These are phyloP conservation scores for Pseudognaphalium luteoalbum DNA, from an alignment of 129 eudicot species.

Conservation along the genomic window DNA sequence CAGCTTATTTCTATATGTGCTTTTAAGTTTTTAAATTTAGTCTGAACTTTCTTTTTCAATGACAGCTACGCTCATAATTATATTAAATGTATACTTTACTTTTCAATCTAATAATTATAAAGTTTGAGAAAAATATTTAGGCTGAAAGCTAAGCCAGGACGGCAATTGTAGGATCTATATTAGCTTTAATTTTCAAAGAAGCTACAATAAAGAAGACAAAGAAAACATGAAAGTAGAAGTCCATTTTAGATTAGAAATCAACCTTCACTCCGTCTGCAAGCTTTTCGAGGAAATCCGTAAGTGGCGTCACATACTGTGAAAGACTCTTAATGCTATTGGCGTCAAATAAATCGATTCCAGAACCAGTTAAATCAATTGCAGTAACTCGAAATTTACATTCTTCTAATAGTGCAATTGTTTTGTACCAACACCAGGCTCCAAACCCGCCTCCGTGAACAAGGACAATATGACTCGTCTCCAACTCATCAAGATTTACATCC, in stretches of 20 bases:
- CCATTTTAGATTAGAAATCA: constrained; percentile 18
- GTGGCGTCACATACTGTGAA: constrained; percentile 81
- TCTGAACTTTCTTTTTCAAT: background rate
- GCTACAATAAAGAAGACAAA: background rate
- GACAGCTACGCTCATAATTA: background rate
- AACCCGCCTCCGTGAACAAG: constrained; percentile 99
- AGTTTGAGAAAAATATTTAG: constrained; percentile 3
- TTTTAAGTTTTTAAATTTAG: background rate
- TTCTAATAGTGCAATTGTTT: constrained; percentile 88
- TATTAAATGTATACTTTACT: background rate
- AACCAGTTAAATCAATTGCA: constrained; percentile 91
- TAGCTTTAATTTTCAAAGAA: constrained; percentile 2
- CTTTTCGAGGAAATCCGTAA: constrained; percentile 66
- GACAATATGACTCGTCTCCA: constrained; percentile 77
- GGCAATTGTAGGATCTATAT: constrained; percentile 2
- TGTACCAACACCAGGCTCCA: constrained; percentile 99
- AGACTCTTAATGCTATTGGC: constrained; percentile 75
- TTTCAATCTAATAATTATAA: constrained; percentile 10
- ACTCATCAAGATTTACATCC: constrained; percentile 68
- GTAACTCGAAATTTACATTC: constrained; percentile 84
- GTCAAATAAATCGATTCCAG: constrained; percentile 85
- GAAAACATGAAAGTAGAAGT: background rate
- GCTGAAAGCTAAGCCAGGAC: constrained; percentile 1
- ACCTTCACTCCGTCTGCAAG: constrained; percentile 92
- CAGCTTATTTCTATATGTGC: constrained; percentile 11